Percentiles rank a stretch among this genome's conserved stretches.
Evolutionary conservation across 495 filamentous ascomycete species (phyloP).

Genomic region (Lepraria neglecta): DNA sequence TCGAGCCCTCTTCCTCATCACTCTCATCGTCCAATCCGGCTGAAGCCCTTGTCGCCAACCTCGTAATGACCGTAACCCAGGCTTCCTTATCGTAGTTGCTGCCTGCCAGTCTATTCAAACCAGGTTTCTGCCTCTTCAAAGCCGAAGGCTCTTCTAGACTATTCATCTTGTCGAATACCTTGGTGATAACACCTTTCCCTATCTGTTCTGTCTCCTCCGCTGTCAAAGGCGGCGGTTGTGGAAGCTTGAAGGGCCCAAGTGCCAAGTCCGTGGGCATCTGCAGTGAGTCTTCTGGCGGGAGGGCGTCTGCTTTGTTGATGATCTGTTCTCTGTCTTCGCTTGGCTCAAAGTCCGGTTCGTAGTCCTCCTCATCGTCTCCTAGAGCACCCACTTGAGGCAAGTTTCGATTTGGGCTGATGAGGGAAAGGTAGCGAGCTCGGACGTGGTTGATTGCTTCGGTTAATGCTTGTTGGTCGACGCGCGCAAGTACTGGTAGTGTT

Average conservation of each 20-base stretch:
- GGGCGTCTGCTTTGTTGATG: slow-evolving; percentile 61
- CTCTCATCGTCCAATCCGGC: slow-evolving; percentile 55
- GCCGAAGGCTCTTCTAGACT: slow-evolving; percentile 57
- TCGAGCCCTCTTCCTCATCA: slow-evolving; percentile 30
- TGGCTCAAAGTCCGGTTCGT: slow-evolving; percentile 75
- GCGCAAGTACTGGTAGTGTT: slow-evolving; percentile 59
- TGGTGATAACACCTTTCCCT: slow-evolving; percentile 60
- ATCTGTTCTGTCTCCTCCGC: slow-evolving; percentile 60
- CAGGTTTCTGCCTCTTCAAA: slow-evolving; percentile 43
- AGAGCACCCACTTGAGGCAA: slow-evolving; percentile 13
- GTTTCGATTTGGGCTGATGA: slow-evolving; percentile 35
- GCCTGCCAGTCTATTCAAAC: slow-evolving; percentile 77
- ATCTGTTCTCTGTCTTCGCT: slow-evolving; percentile 67
- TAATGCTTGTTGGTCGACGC: slow-evolving; percentile 56
- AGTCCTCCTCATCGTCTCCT: slow-evolving; percentile 77
- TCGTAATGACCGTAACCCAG: slow-evolving; percentile 81
- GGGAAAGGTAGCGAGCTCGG: slow-evolving; percentile 42
- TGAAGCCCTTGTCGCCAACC: slow-evolving; percentile 74
- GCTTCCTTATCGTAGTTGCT: slow-evolving; percentile 81
- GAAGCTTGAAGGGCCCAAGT: slow-evolving; percentile 66
- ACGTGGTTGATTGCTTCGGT: slow-evolving; percentile 63
- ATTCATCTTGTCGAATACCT: slow-evolving; percentile 71
- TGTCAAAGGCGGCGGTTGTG: slow-evolving; percentile 66
- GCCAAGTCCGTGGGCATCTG: slow-evolving; percentile 50
- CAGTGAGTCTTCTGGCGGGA: slow-evolving; percentile 45